Evolutionary conservation across 495 filamentous ascomycete species (phyloP), one percentile per base, ranked within the genome.

Genomic region (Xeromyces bisporus): DNA sequence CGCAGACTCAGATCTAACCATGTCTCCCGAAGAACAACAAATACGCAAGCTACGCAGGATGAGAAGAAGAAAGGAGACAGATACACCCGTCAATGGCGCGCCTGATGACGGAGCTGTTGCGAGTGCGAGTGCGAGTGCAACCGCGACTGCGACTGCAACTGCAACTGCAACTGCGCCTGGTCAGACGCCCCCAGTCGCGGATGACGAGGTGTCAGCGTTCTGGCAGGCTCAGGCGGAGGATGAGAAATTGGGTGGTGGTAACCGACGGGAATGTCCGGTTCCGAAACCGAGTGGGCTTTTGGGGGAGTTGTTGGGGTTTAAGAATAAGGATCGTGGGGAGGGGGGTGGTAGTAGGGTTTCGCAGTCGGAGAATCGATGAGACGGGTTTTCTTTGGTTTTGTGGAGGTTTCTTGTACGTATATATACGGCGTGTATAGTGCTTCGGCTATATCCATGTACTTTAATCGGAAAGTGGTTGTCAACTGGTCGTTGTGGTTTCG

Each of bases 281-380:
- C 84, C 84, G 3, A 92, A 91, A 44, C 84, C 83, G 1, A 60
- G 67, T 11, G 83, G 80, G 7, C 49, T 81, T 8, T 52, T 89
- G 31, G 80, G 80, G 13, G 67, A 78, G 46, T 43, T 86, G 23
- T 53, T 93, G 39, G 82, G 83, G 1, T 77, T 89, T 42, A 62
- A 48, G 39, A 51, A 26, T 23, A 24, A 23, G 12, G 32, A n/a
- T n/a, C n/a, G n/a, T n/a, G n/a, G n/a, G n/a, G n/a, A n/a, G n/a
- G n/a, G n/a, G n/a, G n/a, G n/a, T n/a, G n/a, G n/a, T n/a, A n/a
- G n/a, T n/a, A n/a, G n/a, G n/a, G n/a, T n/a, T n/a, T n/a, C n/a
- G n/a, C n/a, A n/a, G n/a, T n/a, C n/a, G n/a, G n/a, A n/a, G n/a
- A n/a, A n/a, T n/a, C n/a, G n/a, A n/a, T n/a, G n/a, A n/a, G n/a